phyloP scores from a whole-genome alignment of 768 basidiomycete species.

The Kondoa malvinella region DNA sequence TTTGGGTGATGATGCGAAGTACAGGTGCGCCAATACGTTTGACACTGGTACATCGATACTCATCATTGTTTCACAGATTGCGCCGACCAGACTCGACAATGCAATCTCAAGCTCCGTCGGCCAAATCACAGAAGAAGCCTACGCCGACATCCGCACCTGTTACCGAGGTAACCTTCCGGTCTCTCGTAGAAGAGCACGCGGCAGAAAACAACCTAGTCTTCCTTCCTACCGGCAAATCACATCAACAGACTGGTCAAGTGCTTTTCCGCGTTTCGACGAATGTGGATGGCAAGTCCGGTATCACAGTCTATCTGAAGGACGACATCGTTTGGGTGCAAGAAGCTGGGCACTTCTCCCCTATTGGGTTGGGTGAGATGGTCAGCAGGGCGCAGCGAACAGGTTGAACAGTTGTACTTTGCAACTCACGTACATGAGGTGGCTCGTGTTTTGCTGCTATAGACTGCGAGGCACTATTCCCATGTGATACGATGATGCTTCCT shows the following conservation, averaged over 20 bases:
- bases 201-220: constrained; percentile 73
- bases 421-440: too few relatives aligned
- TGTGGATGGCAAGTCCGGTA: constrained; percentile 57
- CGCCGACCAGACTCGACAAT: background rate
- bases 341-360: constrained; percentile 45
- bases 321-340: constrained; percentile 80
- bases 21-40: constrained; percentile 10
- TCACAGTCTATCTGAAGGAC: constrained; percentile 75
- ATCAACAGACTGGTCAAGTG: constrained; percentile 73
- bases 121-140: constrained; percentile 22
- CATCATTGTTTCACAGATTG: background rate
- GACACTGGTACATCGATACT: background rate
- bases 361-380: constrained; percentile 79
- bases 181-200: constrained; percentile 80
- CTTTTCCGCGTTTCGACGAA: constrained; percentile 63
- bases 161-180: constrained; percentile 70
- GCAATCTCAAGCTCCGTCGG: background rate
- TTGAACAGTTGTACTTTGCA: too few relatives aligned
- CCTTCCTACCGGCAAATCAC: constrained; percentile 67
- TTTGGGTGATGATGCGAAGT: constrained; percentile 55
- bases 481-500: too few relatives aligned
- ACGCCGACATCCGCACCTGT: constrained; percentile 14
- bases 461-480: too few relatives aligned
- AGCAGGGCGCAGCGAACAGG: constrained; percentile 14
- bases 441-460: too few relatives aligned